These are phyloP conservation scores for Epichloe uncinata DNA, from an alignment of 2,329 filamentous ascomycete species.

Conservation along the genomic window DNA sequence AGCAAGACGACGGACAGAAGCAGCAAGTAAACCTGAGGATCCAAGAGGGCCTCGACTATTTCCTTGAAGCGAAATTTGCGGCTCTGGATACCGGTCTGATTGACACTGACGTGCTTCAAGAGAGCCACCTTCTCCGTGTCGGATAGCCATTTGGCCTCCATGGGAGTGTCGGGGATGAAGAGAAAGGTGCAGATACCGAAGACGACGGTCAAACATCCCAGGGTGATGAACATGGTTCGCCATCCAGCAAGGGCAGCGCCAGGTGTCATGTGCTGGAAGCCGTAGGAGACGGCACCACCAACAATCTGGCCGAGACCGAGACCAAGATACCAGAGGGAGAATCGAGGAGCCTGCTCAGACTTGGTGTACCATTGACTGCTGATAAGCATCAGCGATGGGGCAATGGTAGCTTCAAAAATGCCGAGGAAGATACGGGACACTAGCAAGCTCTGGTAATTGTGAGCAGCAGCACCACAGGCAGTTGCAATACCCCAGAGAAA, in stretches of 20 bases:
- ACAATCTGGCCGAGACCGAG: slow-evolving; percentile 49
- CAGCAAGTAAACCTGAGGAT: slow-evolving; percentile 39
- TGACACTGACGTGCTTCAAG: slow-evolving; percentile 39
- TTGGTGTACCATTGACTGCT: slow-evolving; percentile 50
- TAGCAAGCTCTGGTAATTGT: slow-evolving; percentile 39
- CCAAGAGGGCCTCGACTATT: slow-evolving; percentile 36
- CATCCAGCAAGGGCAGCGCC: slow-evolving; percentile 49
- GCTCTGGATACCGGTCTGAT: slow-evolving; percentile 44
- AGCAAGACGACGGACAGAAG: slow-evolving; percentile 33
- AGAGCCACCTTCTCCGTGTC: slow-evolving; percentile 35
- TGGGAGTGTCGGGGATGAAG: slow-evolving; percentile 29
- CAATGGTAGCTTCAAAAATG: slow-evolving; percentile 47
- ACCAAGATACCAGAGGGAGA: slow-evolving; percentile 48
- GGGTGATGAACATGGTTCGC: slow-evolving; percentile 57
- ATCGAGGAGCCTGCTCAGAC: slow-evolving; percentile 44
- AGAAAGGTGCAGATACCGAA: slow-evolving; percentile 20
- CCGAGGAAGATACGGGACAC: slow-evolving; percentile 44
- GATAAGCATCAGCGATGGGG: slow-evolving; percentile 46
- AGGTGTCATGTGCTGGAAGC: slow-evolving; percentile 37
- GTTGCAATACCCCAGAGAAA: slow-evolving; percentile 45
- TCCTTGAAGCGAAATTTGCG: slow-evolving; percentile 39
- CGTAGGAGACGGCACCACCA: slow-evolving; percentile 49
- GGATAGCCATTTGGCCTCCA: slow-evolving; percentile 32
- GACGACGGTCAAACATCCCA: slow-evolving; percentile 35
- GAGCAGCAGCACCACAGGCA: slow-evolving; percentile 37